Conservation (phyloP, 805 yeast species). For the Jamesozyma gamospora region DNA sequence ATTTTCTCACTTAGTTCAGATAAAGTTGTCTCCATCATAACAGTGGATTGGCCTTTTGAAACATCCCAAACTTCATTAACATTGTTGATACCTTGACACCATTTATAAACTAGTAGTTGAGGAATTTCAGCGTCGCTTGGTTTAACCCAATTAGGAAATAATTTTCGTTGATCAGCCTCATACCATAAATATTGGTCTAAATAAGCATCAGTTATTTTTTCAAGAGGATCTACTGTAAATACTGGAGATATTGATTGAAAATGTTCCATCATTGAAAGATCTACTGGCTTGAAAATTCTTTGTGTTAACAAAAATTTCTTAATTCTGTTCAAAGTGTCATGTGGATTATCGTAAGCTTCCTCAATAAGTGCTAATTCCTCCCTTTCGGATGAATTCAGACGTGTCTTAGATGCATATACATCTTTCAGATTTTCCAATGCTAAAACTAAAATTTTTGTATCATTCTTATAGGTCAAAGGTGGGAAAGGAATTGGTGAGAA, state of each 20-base stretch:
- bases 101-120: slow-evolving; percentile 81
- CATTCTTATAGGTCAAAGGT: slow-evolving; percentile 83
- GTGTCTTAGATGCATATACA: slow-evolving; percentile 59
- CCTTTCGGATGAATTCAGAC: slow-evolving; percentile 77
- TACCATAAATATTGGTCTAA: slow-evolving; percentile 93
- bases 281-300: slow-evolving; percentile 83
- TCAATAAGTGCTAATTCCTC: slow-evolving; percentile 91
- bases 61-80: slow-evolving; percentile 71
- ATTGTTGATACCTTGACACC: slow-evolving; percentile 88
- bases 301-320: slow-evolving; percentile 78
- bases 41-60: slow-evolving; percentile 64
- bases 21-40: slow-evolving; percentile 69
- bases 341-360: slow-evolving; percentile 95
- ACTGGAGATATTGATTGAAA: slow-evolving; percentile 79
- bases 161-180: slow-evolving; percentile 76
- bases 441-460: slow-evolving; percentile 76
- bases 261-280: slow-evolving; percentile 83
- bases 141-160: slow-evolving; percentile 94
- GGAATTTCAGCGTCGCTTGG: slow-evolving; percentile 93
- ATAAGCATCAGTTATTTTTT: slow-evolving; percentile 92
- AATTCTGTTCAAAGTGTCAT: slow-evolving; percentile 76
- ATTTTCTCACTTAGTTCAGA: slow-evolving; percentile 71
- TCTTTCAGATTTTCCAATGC: slow-evolving; percentile 87
- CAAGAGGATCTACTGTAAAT: slow-evolving; percentile 81
- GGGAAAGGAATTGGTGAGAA: slow-evolving; percentile 91